Percentiles rank a stretch among this genome's conserved stretches.
Evolutionary conservation across 495 filamentous ascomycete species (phyloP).

Genomic region (Penicillium angulare): DNA sequence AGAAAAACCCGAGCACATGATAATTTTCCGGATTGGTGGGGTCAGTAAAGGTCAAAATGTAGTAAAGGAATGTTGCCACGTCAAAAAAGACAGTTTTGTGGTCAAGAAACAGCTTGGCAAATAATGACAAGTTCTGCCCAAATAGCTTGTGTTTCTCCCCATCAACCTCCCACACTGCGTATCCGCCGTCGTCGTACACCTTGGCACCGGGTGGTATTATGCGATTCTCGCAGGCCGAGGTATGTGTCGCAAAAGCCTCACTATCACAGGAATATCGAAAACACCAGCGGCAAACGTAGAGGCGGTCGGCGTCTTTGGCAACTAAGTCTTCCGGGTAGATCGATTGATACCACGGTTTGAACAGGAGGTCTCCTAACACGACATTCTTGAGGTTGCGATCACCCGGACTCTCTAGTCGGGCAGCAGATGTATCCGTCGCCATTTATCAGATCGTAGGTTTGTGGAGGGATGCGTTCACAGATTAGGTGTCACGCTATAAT

Average conservation of each 20-base stretch:
- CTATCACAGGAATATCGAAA: slow-evolving; percentile 86
- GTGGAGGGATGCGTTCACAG: not conserved
- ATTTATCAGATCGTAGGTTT: slow-evolving; percentile 16
- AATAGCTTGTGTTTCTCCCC: slow-evolving; percentile 88
- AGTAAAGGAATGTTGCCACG: slow-evolving; percentile 92
- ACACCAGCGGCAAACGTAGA: slow-evolving; percentile 90
- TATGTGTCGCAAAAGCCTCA: slow-evolving; percentile 56
- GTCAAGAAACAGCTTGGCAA: slow-evolving; percentile 96
- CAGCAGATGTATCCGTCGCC: slow-evolving; percentile 26
- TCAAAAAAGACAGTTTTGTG: slow-evolving; percentile 99
- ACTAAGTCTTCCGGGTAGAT: slow-evolving; percentile 77
- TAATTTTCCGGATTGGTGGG: slow-evolving; percentile 34
- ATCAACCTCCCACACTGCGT: slow-evolving; percentile 85
- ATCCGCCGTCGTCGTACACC: slow-evolving; percentile 59
- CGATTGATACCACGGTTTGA: slow-evolving; percentile 77
- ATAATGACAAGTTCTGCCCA: slow-evolving; percentile 91
- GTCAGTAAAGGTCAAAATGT: slow-evolving; percentile 65
- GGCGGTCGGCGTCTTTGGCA: slow-evolving; percentile 56
- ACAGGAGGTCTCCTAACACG: slow-evolving; percentile 68
- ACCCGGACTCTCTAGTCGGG: slow-evolving; percentile 31
- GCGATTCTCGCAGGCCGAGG: slow-evolving; percentile 34
- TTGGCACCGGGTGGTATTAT: slow-evolving; percentile 43
- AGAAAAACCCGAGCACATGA: slow-evolving; percentile 88
- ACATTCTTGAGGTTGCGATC: slow-evolving; percentile 72
- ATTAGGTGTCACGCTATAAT: not conserved